Evolutionary conservation across 306 rosid genomes (phyloP).

Genomic region (Calophaca sinica): DNA sequence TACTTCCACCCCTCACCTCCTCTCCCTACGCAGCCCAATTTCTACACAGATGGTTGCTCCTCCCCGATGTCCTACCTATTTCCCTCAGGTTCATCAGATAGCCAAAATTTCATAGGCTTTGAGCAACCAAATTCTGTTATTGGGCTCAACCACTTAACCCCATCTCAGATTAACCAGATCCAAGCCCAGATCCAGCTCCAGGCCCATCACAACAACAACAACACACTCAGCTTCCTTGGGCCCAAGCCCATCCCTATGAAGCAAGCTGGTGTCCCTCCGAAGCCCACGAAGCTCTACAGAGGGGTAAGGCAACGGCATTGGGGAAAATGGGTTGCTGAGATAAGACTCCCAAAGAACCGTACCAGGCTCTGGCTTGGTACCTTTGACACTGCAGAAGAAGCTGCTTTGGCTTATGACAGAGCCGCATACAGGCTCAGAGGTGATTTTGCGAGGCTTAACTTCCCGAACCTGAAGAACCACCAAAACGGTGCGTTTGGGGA

Average conservation of each 20-base stretch:
- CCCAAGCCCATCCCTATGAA: conserved; percentile 80
- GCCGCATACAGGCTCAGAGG: conserved; percentile 96
- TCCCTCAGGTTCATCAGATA: conserved; percentile 54
- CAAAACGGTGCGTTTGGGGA: conserved; percentile 58
- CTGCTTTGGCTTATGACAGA: conserved; percentile 91
- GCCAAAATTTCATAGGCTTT: conserved; percentile 54
- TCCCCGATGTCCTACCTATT: conserved; percentile 54
- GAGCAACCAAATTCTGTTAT: conserved; percentile 52
- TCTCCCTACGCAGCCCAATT: conserved; percentile 46
- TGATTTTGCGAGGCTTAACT: conserved; percentile 89
- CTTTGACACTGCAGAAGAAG: conserved; percentile 97
- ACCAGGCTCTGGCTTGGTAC: conserved; percentile 99
- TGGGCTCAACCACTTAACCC: conserved; percentile 63
- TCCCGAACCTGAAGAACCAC: conserved; percentile 74
- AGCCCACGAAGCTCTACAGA: conserved; percentile 88
- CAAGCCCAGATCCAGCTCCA: conserved; percentile 66
- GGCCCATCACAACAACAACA: not conserved
- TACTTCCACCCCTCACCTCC: conserved; percentile 49
- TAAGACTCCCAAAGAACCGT: conserved; percentile 89
- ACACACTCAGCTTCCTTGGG: conserved; percentile 52
- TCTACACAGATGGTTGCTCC: conserved; percentile 51
- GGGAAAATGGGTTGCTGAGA: conserved; percentile 99
- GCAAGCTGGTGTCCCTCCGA: conserved; percentile 61
- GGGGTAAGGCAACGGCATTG: conserved; percentile 98
- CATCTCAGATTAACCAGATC: conserved; percentile 69